Percentiles rank a stretch among this genome's conserved stretches.
These are phyloP conservation scores for Alternaria panax DNA, from an alignment of 2,329 filamentous ascomycete species.

Conservation along the genomic window DNA sequence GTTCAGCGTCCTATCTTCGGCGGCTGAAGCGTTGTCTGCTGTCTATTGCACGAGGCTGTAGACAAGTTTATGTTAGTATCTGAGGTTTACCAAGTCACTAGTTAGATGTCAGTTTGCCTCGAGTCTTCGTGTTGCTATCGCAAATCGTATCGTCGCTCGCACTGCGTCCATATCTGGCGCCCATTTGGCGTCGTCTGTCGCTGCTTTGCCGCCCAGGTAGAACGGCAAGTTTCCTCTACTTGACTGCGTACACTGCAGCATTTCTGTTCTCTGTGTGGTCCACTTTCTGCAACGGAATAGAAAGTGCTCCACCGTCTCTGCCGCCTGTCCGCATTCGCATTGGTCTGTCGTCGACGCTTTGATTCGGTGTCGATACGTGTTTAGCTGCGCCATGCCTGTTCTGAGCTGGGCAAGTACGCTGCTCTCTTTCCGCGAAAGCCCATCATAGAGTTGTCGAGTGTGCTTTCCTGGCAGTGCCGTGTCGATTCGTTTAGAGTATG, in stretches of 20 bases:
- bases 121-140: background rate
- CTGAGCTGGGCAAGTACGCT: conserved; percentile 16
- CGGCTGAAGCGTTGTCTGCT: conserved; percentile 11
- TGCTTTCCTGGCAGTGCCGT: conserved; percentile 18
- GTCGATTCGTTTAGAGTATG: conserved; percentile 13
- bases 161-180: background rate
- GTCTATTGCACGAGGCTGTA: conserved; percentile 4
- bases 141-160: no score
- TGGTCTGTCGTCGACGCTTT: conserved; percentile 13
- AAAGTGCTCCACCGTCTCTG: conserved; percentile 1
- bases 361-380: conserved; percentile 15
- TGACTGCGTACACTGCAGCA: conserved; percentile 12
- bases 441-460: conserved; percentile 13
- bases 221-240: conserved; percentile 12
- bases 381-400: conserved; percentile 17
- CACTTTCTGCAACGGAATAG: conserved; percentile 12
- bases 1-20: conserved; percentile 18
- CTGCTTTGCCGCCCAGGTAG: conserved; percentile 15
- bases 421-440: conserved; percentile 12
- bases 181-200: conserved; percentile 13
- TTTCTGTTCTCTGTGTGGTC: conserved; percentile 9
- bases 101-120: conserved; percentile 6
- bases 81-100: background rate
- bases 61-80: conserved; percentile 6
- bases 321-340: background rate